Conservation (phyloP, 2,329 filamentous ascomycete species). For the Coniochaeta sp. region DNA sequence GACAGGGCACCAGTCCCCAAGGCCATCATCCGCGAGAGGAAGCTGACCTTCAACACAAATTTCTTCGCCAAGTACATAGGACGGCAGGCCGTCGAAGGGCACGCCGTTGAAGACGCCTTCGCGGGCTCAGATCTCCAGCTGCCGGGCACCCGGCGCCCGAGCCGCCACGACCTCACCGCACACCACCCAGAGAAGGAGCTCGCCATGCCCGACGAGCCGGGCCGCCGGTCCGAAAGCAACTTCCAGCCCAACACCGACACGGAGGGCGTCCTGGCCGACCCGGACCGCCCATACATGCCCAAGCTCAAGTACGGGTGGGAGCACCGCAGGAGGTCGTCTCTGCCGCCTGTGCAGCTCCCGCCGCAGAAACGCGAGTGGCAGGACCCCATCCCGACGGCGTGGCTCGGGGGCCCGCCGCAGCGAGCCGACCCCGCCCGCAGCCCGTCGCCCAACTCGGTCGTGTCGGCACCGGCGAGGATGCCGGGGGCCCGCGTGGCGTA, state of each 20-base stretch:
- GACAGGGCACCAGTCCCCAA: constrained; percentile 61
- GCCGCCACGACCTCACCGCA: neutral
- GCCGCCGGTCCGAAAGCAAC: neutral
- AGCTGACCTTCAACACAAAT: constrained; percentile 21
- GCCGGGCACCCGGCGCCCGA: neutral
- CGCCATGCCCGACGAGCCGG: neutral
- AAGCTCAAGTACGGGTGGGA: neutral
- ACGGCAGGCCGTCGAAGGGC: neutral
- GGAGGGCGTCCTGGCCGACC: neutral
- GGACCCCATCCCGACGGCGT: neutral
- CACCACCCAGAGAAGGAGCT: neutral
- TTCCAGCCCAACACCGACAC: neutral
- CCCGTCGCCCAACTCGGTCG: constrained; percentile 14
- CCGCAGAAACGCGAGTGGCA: neutral
- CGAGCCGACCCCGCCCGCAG: too few species aligned
- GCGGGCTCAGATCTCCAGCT: neutral
- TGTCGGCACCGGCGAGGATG: constrained; percentile 5
- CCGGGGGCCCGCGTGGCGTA: constrained; percentile 47
- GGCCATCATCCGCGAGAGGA: constrained; percentile 16
- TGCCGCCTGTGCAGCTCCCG: neutral
- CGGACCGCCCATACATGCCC: neutral
- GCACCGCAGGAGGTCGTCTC: neutral
- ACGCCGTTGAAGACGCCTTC: too few species aligned
- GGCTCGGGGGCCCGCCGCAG: neutral
- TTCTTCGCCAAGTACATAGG: neutral